Percentiles rank a stretch among this genome's conserved stretches.
Conservation (phyloP, 345 rosid genomes). For the Dimocarpus longan region DNA sequence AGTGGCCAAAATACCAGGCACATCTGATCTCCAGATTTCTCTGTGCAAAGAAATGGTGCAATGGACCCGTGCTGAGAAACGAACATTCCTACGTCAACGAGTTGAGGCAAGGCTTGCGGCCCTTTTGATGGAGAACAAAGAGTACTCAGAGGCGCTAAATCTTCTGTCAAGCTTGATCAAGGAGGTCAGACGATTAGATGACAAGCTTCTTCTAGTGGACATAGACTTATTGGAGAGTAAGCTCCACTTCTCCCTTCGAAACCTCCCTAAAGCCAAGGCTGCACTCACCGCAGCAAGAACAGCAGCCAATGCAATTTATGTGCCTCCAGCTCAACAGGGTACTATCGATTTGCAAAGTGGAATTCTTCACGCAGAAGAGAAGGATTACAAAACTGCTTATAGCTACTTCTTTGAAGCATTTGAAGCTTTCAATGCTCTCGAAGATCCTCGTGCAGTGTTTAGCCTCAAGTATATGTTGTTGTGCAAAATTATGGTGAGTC, state of each 20-base stretch:
- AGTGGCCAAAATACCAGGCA: conserved; percentile 88
- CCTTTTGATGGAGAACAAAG: conserved; percentile 79
- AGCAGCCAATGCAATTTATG: conserved; percentile 88
- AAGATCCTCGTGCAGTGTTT: conserved; percentile 76
- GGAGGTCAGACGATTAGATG: conserved; percentile 88
- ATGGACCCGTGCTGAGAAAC: conserved; percentile 87
- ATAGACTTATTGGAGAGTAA: conserved; percentile 83
- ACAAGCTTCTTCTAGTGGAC: conserved; percentile 88
- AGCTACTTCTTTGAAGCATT: conserved; percentile 95
- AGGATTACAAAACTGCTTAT: conserved; percentile 90
- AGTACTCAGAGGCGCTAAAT: conserved; percentile 68
- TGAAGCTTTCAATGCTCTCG: conserved; percentile 83
- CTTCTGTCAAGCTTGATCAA: conserved; percentile 65
- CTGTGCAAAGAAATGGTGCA: conserved; percentile 91
- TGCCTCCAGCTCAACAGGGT: conserved; percentile 91
- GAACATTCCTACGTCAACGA: conserved; percentile 83
- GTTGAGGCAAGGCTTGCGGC: conserved; percentile 89
- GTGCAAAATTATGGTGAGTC: conserved; percentile 91
- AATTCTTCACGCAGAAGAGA: conserved; percentile 94
- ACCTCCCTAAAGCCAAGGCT: conserved; percentile 91
- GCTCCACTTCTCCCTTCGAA: conserved; percentile 81
- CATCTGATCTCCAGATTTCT: conserved; percentile 84
- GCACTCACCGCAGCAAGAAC: conserved; percentile 93
- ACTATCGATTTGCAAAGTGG: conserved; percentile 95
- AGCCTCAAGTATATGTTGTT: conserved; percentile 87